phyloP scores from a whole-genome alignment of 257 asterid genomes.

The Plantago ovata region DNA sequence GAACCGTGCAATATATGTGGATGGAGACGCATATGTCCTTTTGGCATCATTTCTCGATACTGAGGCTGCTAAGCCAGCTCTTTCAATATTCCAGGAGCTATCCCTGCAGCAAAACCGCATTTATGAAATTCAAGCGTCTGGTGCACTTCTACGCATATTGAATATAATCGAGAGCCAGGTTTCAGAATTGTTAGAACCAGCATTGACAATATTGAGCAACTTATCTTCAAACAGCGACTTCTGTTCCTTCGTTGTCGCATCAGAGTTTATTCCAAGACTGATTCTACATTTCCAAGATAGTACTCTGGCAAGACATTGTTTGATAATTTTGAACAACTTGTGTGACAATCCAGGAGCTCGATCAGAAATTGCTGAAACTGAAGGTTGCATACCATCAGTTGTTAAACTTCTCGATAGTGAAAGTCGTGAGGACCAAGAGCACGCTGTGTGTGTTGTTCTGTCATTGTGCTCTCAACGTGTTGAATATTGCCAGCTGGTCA shows the following conservation, averaged over 20 bases:
- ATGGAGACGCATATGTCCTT: conserved; percentile 45
- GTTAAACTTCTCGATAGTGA: conserved; percentile 53
- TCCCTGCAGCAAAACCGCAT: conserved; percentile 35
- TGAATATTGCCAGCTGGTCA: conserved; percentile 45
- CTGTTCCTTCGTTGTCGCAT: conserved; percentile 29
- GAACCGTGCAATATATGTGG: conserved; percentile 35
- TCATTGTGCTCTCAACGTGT: conserved; percentile 54
- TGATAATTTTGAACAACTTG: conserved; percentile 50
- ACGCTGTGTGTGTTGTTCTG: conserved; percentile 63
- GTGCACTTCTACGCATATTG: conserved; percentile 42
- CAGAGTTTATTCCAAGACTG: conserved; percentile 48
- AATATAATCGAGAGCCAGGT: conserved; percentile 47
- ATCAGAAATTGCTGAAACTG: conserved; percentile 45
- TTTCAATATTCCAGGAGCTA: conserved; percentile 44
- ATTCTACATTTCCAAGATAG: conserved; percentile 42
- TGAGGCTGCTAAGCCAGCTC: conserved; percentile 54
- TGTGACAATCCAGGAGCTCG: conserved; percentile 37
- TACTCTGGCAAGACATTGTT: conserved; percentile 33
- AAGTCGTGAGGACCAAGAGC: conserved; percentile 56
- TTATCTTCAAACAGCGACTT: conserved; percentile 38
- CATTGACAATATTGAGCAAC: conserved; percentile 47
- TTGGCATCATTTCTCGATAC: conserved; percentile 70
- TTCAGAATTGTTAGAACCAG: conserved; percentile 47
- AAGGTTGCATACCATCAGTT: conserved; percentile 61
- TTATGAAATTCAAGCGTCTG: conserved; percentile 40